Evolutionary conservation across 2,329 filamentous ascomycete species (phyloP).

Genomic region (Verticillium nonalfalfae): DNA sequence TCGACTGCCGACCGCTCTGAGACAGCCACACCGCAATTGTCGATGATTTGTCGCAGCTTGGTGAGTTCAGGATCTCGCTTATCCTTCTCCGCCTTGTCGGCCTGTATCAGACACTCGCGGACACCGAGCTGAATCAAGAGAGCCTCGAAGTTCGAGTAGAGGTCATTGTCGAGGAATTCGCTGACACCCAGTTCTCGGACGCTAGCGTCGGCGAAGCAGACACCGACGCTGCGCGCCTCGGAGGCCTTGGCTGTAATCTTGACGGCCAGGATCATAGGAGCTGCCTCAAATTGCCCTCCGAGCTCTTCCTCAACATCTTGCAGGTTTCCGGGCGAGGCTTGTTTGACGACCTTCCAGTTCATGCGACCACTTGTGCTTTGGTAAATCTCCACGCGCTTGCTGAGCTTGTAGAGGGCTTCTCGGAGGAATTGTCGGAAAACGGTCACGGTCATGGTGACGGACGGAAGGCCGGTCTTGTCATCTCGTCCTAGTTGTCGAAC

Average conservation of each 20-base stretch:
- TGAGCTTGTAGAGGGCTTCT: slow-evolving; percentile 85
- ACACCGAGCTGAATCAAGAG: slow-evolving; percentile 94
- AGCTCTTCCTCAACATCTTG: slow-evolving; percentile 97
- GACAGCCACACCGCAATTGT: slow-evolving; percentile 86
- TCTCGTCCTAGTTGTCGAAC: slow-evolving; percentile 81
- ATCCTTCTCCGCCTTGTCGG: slow-evolving; percentile 71
- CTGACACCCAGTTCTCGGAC: slow-evolving; percentile 92
- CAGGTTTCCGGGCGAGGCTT: slow-evolving; percentile 90
- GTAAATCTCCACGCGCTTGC: slow-evolving; percentile 90
- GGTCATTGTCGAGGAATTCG: slow-evolving; percentile 97
- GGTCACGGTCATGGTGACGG: slow-evolving; percentile 91
- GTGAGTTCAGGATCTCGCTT: slow-evolving; percentile 78
- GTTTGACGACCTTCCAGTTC: slow-evolving; percentile 88
- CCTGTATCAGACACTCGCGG: slow-evolving; percentile 84
- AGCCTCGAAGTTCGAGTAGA: slow-evolving; percentile 97
- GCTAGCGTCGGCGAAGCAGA: slow-evolving; percentile 96
- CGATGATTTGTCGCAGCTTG: slow-evolving; percentile 83
- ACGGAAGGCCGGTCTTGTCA: slow-evolving; percentile 78
- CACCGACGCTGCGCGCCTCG: slow-evolving; percentile 81
- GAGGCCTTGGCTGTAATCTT: slow-evolving; percentile 85
- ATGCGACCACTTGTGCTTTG: slow-evolving; percentile 68
- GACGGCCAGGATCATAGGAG: slow-evolving; percentile 91
- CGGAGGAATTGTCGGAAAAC: slow-evolving; percentile 94
- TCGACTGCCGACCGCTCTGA: slow-evolving; percentile 72
- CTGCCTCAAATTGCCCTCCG: slow-evolving; percentile 76